Evolutionary conservation across 148 eudicot genomes (phyloP).

Genomic region (Rhododendron kiyosumense): DNA sequence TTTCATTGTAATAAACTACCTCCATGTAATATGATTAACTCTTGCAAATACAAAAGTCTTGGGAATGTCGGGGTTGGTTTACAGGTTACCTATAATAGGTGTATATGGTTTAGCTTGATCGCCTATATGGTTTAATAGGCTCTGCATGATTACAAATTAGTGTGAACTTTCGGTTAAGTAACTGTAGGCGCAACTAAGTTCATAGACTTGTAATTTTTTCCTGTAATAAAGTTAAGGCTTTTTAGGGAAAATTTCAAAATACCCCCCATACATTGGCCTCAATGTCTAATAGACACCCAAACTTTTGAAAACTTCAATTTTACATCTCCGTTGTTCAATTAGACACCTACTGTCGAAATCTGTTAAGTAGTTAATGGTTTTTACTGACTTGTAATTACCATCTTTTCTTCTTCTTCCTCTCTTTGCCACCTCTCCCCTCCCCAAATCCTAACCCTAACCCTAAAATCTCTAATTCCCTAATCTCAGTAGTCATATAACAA

Average conservation of each 20-base stretch:
- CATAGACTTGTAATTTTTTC: not conserved
- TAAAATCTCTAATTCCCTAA: no score
- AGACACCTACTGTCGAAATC: no score
- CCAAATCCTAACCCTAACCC: no score
- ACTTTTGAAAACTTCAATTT: no score
- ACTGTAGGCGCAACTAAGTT: not conserved
- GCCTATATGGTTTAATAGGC: not conserved
- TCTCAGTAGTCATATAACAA: constrained; percentile 26
- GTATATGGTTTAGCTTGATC: not conserved
- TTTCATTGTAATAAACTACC: not conserved
- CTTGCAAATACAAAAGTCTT: not conserved
- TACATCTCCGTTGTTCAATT: no score
- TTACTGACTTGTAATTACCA: no score
- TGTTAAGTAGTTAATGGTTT: no score
- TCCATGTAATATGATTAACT: not conserved
- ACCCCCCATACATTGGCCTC: no score
- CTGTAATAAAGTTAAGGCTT: not conserved
- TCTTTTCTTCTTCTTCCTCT: no score
- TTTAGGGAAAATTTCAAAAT: no score
- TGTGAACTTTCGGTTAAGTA: not conserved
- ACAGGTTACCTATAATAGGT: not conserved
- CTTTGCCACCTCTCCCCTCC: no score
- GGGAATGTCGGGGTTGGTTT: not conserved
- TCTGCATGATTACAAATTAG: not conserved
- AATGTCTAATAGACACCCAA: no score